Conservation (phyloP, 1,284 basidiomycete species). For the Papiliotrema fonsecae region DNA sequence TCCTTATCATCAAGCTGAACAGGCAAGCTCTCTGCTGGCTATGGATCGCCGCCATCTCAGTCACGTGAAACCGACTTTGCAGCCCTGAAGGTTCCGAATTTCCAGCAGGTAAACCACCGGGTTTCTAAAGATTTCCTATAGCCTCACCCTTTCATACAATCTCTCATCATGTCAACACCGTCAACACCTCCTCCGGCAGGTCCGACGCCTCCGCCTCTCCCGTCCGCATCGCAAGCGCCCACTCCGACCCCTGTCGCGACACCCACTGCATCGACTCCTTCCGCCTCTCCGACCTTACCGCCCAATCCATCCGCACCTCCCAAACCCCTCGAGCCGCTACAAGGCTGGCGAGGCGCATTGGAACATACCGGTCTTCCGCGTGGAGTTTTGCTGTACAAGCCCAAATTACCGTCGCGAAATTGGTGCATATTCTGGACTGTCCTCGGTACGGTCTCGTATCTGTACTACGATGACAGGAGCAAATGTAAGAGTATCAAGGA, state of each 20-base stretch:
- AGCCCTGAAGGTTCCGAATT: too few relatives aligned
- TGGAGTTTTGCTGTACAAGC: constrained; percentile 49
- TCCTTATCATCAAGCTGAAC: too few relatives aligned
- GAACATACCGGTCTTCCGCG: constrained; percentile 51
- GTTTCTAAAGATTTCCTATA: too few relatives aligned
- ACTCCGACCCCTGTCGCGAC: not conserved
- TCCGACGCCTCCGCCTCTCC: not conserved
- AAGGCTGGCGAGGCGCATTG: constrained; percentile 43
- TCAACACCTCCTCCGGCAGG: not conserved
- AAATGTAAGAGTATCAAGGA: constrained; percentile 71
- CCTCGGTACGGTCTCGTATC: constrained; percentile 63
- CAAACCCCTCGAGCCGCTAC: constrained; percentile 19
- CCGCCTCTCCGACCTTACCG: constrained; percentile 1
- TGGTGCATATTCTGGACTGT: constrained; percentile 80
- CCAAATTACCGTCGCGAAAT: constrained; percentile 74
- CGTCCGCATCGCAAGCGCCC: not conserved
- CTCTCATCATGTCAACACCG: not conserved
- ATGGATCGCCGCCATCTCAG: too few relatives aligned
- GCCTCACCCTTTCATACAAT: too few relatives aligned
- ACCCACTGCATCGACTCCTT: constrained; percentile 1
- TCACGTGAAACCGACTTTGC: too few relatives aligned
- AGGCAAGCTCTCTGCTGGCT: too few relatives aligned
- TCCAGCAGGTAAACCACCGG: too few relatives aligned
- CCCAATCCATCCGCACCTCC: not conserved
- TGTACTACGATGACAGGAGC: constrained; percentile 78